Evolutionary conservation across 1,139 yeast species (phyloP).

Genomic region (Hemisphaericaspora xylofermentans): DNA sequence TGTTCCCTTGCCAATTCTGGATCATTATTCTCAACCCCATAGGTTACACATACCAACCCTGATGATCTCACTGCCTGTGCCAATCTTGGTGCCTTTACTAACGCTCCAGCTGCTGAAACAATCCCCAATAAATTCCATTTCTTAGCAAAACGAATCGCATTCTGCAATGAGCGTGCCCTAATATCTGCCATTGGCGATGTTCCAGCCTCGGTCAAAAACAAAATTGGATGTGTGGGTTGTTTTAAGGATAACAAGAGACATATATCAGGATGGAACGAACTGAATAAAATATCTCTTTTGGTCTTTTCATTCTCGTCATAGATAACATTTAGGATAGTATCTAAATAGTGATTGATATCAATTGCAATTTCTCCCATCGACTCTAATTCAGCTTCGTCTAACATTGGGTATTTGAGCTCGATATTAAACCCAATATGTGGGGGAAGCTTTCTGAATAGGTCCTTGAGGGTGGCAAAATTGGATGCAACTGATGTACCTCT

Average conservation of each 20-base stretch:
- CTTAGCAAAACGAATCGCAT: slow-evolving; percentile 86
- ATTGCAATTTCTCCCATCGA: slow-evolving; percentile 84
- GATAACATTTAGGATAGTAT: slow-evolving; percentile 75
- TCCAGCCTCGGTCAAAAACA: slow-evolving; percentile 88
- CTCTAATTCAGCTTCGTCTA: slow-evolving; percentile 87
- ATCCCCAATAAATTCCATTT: slow-evolving; percentile 92
- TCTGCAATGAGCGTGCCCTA: slow-evolving; percentile 84
- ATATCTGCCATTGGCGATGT: slow-evolving; percentile 82
- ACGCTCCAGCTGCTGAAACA: slow-evolving; percentile 84
- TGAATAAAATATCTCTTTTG: slow-evolving; percentile 85
- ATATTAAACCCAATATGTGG: slow-evolving; percentile 87
- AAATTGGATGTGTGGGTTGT: slow-evolving; percentile 89
- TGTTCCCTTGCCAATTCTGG: slow-evolving; percentile 85
- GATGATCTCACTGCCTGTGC: slow-evolving; percentile 85
- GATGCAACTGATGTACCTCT: slow-evolving; percentile 91
- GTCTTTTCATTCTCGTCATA: slow-evolving; percentile 64
- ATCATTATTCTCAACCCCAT: slow-evolving; percentile 81
- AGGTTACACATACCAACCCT: slow-evolving; percentile 92
- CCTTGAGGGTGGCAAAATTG: slow-evolving; percentile 84
- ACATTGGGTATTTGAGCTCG: slow-evolving; percentile 94
- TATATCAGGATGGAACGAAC: slow-evolving; percentile 93
- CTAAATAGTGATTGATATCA: slow-evolving; percentile 85
- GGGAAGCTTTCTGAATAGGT: slow-evolving; percentile 80
- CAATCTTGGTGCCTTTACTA: slow-evolving; percentile 83
- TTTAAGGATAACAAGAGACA: slow-evolving; percentile 83